phyloP scores from a whole-genome alignment of 2,329 filamentous ascomycete genomes.

The Mollisia scopiformis region DNA sequence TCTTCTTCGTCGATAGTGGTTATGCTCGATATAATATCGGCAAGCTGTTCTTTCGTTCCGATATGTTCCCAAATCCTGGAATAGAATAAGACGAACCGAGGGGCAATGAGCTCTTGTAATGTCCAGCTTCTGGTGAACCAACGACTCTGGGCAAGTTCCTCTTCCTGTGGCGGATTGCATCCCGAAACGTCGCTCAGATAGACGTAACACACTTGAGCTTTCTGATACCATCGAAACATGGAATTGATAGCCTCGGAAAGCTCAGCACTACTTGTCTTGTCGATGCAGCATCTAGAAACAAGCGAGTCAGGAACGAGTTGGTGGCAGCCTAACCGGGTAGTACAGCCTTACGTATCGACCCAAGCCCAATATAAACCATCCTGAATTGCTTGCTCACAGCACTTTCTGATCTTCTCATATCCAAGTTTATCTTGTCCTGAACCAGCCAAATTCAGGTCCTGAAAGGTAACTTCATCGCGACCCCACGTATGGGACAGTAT shows the following conservation, averaged over 20 bases:
- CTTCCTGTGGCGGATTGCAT: background rate
- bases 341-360: slow-evolving; percentile 28
- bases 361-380: slow-evolving; percentile 4
- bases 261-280: too few relatives aligned
- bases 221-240: slow-evolving; percentile 25
- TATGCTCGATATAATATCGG: slow-evolving; percentile 3
- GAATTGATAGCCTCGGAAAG: too few relatives aligned
- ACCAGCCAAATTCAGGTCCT: slow-evolving; percentile 29
- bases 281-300: slow-evolving; percentile 22
- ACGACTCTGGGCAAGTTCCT: background rate
- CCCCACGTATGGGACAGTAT: slow-evolving; percentile 40
- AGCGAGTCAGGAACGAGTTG: slow-evolving; percentile 20
- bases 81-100: slow-evolving; percentile 15
- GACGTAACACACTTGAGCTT: slow-evolving; percentile 20
- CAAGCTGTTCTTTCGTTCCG: slow-evolving; percentile 16
- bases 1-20: slow-evolving; percentile 24
- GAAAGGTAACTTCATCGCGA: slow-evolving; percentile 34
- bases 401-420: background rate
- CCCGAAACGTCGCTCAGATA: slow-evolving; percentile 21
- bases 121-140: slow-evolving; percentile 15
- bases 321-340: slow-evolving; percentile 26
- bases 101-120: too few relatives aligned
- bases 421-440: slow-evolving; percentile 17
- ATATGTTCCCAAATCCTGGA: slow-evolving; percentile 9
- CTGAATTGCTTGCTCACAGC: background rate